Evolutionary conservation across 2,329 filamentous ascomycete genomes (phyloP).

Genomic region (Seiridium cupressi): DNA sequence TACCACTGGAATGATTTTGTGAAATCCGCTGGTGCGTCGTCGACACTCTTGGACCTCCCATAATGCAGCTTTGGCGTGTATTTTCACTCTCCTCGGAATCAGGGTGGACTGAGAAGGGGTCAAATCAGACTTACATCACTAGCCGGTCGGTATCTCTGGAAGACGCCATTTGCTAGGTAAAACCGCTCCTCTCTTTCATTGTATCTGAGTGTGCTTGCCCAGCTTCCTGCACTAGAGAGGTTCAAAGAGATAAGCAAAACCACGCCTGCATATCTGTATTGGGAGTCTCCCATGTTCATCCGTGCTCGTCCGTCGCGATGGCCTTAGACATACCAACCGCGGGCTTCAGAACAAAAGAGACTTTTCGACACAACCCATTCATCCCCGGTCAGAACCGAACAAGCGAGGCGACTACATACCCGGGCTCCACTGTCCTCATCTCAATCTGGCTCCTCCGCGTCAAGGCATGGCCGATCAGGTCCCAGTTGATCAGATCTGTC

Average conservation of each 20-base stretch:
- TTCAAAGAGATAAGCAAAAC: not conserved
- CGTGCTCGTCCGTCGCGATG: no score
- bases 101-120: not conserved
- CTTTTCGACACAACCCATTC: no score
- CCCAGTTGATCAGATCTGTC: conserved; percentile 50
- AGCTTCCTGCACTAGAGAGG: conserved; percentile 36
- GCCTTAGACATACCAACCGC: no score
- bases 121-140: conserved; percentile 18
- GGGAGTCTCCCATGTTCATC: not conserved
- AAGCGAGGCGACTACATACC: conserved; percentile 13
- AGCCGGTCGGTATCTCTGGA: conserved; percentile 39
- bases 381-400: no score
- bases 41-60: no score
- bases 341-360: no score
- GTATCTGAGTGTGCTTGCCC: conserved; percentile 47
- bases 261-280: not conserved
- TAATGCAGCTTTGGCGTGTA: no score
- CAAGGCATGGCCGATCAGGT: conserved; percentile 50
- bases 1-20: no score
- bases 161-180: conserved; percentile 45
- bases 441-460: conserved; percentile 49
- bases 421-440: conserved; percentile 49
- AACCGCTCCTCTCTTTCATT: conserved; percentile 35
- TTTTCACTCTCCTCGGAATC: no score
- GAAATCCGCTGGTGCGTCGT: no score